Conservation (phyloP, 2,329 filamentous ascomycete species). For the Diaporthe amygdali region DNA sequence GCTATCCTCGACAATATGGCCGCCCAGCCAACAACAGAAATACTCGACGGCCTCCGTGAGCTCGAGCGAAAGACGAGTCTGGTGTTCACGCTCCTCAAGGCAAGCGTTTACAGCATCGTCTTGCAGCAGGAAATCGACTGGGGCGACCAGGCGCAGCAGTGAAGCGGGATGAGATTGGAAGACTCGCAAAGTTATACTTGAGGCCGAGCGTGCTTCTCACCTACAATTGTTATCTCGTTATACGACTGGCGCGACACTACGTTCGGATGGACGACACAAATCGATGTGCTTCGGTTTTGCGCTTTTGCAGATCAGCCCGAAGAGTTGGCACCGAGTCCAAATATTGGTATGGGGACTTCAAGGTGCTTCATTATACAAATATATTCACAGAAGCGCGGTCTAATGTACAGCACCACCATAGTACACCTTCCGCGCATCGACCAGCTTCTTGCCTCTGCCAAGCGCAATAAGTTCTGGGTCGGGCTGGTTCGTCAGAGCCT, state of each 20-base stretch:
- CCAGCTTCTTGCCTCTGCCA: conserved; percentile 90
- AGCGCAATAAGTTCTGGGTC: conserved; percentile 90
- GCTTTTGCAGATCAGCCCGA: background rate
- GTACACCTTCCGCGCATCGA: conserved; percentile 96
- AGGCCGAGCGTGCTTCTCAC: background rate
- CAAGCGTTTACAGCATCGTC: conserved; percentile 98
- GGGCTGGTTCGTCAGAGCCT: conserved; percentile 82
- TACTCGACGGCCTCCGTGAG: conserved; percentile 83
- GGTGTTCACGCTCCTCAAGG: conserved; percentile 95
- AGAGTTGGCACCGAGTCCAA: background rate
- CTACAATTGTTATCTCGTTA: background rate
- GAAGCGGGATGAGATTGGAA: conserved; percentile 37
- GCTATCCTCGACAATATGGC: conserved; percentile 67
- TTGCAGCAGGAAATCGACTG: conserved; percentile 94
- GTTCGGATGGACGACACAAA: background rate
- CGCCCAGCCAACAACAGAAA: conserved; percentile 76
- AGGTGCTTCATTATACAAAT: conserved; percentile 17
- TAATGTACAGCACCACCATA: conserved; percentile 80
- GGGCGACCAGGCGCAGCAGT: conserved; percentile 53
- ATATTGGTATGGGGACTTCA: background rate
- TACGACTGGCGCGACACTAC: background rate
- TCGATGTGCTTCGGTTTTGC: background rate
- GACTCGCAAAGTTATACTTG: conserved; percentile 29
- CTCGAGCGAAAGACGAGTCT: conserved; percentile 93
- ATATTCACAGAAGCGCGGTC: conserved; percentile 30